Evolutionary conservation across 1,284 basidiomycete species (phyloP), one percentile per base, ranked within the genome.

Genomic region (Cutaneotrichosporon arboriforme): DNA sequence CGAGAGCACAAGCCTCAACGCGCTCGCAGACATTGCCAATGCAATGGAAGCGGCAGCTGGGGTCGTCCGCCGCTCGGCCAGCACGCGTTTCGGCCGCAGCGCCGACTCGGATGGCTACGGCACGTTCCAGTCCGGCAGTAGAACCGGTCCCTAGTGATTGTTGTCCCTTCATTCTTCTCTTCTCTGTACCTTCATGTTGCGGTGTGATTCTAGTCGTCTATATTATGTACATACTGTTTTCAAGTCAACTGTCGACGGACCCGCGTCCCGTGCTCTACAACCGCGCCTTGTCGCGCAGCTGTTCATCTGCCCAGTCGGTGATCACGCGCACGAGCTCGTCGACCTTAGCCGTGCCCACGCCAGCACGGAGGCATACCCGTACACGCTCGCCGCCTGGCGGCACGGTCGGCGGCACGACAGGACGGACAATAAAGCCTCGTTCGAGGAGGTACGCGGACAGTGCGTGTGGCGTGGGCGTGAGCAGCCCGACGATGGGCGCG

Each of bases 401-500:
- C 4, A 75, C 73, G 0, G 73, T 74, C 0, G 73, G 73, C 15
- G 70, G 71, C 4, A 75, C 73, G 9, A 75, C 73, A 1, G 72
- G 73, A 23, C 73, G 49, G 3, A 72, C 71, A 17, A 76, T 62
- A 54, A 64, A 73, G 1, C 72, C 73, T 21, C 55, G 52, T 21
- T 57, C 54, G 9, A 72, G 62, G 12, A 76, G 60, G 56, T 67
- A 68, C 4, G 64, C 58, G 9, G 70, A 66, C 9, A 76, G 58
- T 1, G 65, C 69, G 51, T 76, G 85, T 0, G 92, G 86, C 13
- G 81, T 77, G 1, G 83, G 76, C 0, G 90, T 92, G 55, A 93
- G 76, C 41, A 97, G 78, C 0, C 92, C 90, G 50, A 93, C 81
- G 57, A 98, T 97, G 0, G 90, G 90, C 1, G 80, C 51, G 59